Percentiles rank a stretch among this genome's conserved stretches.
phyloP scores from a whole-genome alignment of 345 rosid genomes.

The Pistacia integerrima region DNA sequence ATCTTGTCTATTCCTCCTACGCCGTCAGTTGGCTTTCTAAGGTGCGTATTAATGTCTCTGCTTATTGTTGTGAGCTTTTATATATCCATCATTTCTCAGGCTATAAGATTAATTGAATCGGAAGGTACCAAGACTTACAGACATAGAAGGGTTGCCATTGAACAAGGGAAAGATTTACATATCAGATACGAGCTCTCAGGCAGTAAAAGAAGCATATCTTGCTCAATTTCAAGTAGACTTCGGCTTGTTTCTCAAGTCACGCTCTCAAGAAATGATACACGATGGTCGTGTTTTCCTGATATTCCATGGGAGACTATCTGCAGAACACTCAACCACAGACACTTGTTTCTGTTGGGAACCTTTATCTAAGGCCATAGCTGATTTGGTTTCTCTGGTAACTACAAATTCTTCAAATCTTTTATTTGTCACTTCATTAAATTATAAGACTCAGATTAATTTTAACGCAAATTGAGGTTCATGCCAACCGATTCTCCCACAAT shows the following conservation, averaged over 20 bases:
- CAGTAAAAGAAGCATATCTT: conserved; percentile 28
- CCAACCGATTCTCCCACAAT: not conserved
- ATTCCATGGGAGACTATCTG: conserved; percentile 11
- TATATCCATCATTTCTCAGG: conserved; percentile 3
- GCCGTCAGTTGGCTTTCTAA: too few species aligned
- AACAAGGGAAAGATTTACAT: conserved; percentile 34
- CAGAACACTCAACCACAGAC: not conserved
- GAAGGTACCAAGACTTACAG: conserved; percentile 24
- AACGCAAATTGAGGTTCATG: too few species aligned
- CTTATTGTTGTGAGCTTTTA: conserved; percentile 20
- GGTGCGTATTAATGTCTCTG: not conserved
- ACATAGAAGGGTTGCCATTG: conserved; percentile 15
- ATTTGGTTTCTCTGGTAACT: conserved; percentile 23
- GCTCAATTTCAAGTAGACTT: conserved; percentile 31
- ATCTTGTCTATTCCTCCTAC: conserved; percentile 24
- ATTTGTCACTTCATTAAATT: too few species aligned
- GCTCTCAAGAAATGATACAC: conserved; percentile 25
- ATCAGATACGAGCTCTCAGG: conserved; percentile 19
- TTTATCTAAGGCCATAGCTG: conserved; percentile 16
- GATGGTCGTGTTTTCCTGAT: conserved; percentile 24
- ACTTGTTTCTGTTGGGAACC: conserved; percentile 6
- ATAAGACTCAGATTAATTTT: too few species aligned
- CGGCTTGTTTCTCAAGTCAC: conserved; percentile 18
- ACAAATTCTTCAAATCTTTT: too few species aligned
- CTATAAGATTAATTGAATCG: too few species aligned